phyloP scores from a whole-genome alignment of 2,329 filamentous ascomycete species.

The Fusarium gaditjirri region DNA sequence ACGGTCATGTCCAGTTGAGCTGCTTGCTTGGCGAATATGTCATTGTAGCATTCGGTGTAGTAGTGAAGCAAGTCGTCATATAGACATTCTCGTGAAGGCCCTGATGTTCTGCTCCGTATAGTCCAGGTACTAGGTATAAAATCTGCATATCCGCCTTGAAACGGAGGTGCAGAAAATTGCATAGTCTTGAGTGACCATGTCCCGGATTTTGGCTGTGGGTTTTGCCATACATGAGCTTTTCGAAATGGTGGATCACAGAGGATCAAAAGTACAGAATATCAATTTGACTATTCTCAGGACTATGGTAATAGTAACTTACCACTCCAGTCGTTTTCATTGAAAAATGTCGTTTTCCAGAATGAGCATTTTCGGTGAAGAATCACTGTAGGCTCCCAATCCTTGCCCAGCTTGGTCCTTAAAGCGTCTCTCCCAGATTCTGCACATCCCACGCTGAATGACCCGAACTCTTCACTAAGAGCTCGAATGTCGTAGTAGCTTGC shows the following conservation, averaged over 20 bases:
- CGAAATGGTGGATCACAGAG: neutral
- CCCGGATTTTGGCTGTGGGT: neutral
- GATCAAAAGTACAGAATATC: neutral
- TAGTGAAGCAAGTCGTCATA: conserved; percentile 3
- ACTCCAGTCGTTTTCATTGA: neutral
- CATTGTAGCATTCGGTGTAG: conserved; percentile 2
- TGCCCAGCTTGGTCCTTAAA: neutral
- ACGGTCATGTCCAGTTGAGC: neutral
- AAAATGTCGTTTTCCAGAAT: neutral
- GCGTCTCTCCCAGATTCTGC: conserved; percentile 2
- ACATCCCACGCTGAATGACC: neutral
- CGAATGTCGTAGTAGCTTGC: conserved; percentile 1
- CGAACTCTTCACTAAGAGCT: neutral
- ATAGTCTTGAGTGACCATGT: neutral
- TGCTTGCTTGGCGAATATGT: neutral
- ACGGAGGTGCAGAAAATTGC: neutral
- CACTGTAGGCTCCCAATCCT: neutral
- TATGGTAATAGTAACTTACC: neutral
- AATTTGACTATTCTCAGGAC: neutral
- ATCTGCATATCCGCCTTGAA: conserved; percentile 9
- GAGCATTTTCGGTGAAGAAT: conserved; percentile 6
- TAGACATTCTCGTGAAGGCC: neutral
- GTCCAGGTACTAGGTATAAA: neutral
- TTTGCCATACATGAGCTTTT: neutral
- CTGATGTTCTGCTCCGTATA: neutral